These are phyloP conservation scores for Pyrrhoderma lamaoense DNA, from an alignment of 1,284 basidiomycete species.

Conservation along the genomic window DNA sequence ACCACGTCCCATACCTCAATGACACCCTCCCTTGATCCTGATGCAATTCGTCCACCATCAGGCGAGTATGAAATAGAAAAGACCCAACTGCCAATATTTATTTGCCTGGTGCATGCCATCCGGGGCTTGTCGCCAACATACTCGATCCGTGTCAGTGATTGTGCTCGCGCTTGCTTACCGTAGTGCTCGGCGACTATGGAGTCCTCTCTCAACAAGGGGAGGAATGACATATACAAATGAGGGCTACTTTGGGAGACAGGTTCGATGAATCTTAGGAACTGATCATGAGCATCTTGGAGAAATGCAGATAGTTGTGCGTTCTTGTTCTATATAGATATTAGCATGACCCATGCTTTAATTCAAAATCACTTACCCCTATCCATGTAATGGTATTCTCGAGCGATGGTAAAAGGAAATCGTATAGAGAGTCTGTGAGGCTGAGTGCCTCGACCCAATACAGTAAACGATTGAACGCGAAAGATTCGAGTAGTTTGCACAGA, in stretches of 20 bases:
- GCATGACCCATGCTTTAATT: too few relatives aligned
- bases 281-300: too few relatives aligned
- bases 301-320: too few relatives aligned
- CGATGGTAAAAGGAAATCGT: too few relatives aligned
- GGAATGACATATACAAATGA: not conserved
- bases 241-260: not conserved
- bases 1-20: not conserved
- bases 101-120: too few relatives aligned
- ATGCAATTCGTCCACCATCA: not conserved
- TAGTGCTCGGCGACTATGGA: not conserved
- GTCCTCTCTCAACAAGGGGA: slow-evolving; percentile 16
- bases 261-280: not conserved
- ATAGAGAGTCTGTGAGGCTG: not conserved
- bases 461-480: not conserved
- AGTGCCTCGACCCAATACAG: slow-evolving; percentile 4
- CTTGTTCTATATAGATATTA: too few relatives aligned
- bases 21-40: not conserved
- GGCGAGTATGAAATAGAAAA: not conserved
- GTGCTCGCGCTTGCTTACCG: too few relatives aligned
- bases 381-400: too few relatives aligned
- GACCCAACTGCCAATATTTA: not conserved
- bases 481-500: too few relatives aligned
- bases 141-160: too few relatives aligned
- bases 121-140: too few relatives aligned
- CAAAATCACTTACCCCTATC: too few relatives aligned